Conservation (phyloP, 192 early-diverging fungal genomes). For the Linnemannia zychae region DNA sequence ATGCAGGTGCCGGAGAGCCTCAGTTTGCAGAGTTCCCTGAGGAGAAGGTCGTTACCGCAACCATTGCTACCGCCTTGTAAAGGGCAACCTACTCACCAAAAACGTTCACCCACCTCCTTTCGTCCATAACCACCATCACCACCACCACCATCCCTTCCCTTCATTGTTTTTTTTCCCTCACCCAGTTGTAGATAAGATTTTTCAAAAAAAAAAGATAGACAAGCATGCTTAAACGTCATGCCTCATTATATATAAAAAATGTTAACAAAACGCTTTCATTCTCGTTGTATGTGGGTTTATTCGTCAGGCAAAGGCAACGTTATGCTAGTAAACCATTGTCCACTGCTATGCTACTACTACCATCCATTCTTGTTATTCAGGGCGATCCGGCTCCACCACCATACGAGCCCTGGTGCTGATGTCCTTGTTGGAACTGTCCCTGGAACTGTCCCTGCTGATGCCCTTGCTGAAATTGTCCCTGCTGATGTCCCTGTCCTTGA, state of each 20-base stretch:
- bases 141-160: background rate
- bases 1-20: background rate
- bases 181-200: constrained; percentile 21
- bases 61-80: constrained; percentile 1
- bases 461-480: background rate
- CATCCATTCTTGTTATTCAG: background rate
- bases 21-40: background rate
- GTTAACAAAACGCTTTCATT: background rate
- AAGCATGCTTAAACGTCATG: background rate
- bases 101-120: background rate
- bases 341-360: too few species aligned
- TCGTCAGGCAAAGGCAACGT: too few species aligned
- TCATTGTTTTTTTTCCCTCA: background rate
- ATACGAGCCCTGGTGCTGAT: background rate
- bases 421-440: background rate
- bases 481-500: background rate
- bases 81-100: too few species aligned
- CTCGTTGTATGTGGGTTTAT: background rate
- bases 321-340: too few species aligned
- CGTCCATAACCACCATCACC: background rate
- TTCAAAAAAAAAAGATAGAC: background rate
- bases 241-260: background rate
- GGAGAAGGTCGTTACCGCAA: background rate
- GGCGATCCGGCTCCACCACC: background rate
- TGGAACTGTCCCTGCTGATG: background rate